phyloP scores from a whole-genome alignment of 2,329 filamentous ascomycete genomes.

The Orbilia ellipsospora region DNA sequence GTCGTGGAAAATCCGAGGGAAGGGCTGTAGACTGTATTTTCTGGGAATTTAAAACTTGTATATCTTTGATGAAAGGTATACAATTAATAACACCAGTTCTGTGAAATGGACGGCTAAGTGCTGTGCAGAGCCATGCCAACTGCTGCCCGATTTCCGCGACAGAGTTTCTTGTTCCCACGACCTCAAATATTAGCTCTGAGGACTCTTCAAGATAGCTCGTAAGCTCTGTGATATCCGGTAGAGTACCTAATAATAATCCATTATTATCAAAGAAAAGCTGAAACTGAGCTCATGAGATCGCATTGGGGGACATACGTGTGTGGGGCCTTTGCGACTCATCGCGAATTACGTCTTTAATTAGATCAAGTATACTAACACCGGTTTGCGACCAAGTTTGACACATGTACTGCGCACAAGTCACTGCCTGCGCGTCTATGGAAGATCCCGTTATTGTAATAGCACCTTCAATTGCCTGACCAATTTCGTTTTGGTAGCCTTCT shows the following conservation, averaged over 20 bases:
- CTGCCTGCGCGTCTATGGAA: slow-evolving; percentile 56
- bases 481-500: slow-evolving; percentile 22
- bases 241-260: slow-evolving; percentile 1
- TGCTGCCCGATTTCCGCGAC: slow-evolving; percentile 62
- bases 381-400: slow-evolving; percentile 56
- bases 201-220: neutral
- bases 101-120: slow-evolving; percentile 59
- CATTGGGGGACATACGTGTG: slow-evolving; percentile 9
- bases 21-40: neutral
- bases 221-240: neutral
- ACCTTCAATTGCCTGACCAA: slow-evolving; percentile 25
- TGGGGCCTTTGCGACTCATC: neutral
- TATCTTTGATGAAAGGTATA: slow-evolving; percentile 25
- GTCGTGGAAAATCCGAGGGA: too few species aligned
- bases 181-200: slow-evolving; percentile 19
- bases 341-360: slow-evolving; percentile 30
- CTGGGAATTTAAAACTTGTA: neutral
- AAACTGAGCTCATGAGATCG: neutral
- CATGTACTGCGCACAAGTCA: slow-evolving; percentile 58
- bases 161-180: slow-evolving; percentile 27
- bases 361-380: slow-evolving; percentile 11
- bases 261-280: neutral
- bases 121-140: slow-evolving; percentile 61
- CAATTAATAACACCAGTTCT: neutral
- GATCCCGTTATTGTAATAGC: slow-evolving; percentile 58